Conservation (phyloP, 805 yeast species). For the Myxozyma geophila region DNA sequence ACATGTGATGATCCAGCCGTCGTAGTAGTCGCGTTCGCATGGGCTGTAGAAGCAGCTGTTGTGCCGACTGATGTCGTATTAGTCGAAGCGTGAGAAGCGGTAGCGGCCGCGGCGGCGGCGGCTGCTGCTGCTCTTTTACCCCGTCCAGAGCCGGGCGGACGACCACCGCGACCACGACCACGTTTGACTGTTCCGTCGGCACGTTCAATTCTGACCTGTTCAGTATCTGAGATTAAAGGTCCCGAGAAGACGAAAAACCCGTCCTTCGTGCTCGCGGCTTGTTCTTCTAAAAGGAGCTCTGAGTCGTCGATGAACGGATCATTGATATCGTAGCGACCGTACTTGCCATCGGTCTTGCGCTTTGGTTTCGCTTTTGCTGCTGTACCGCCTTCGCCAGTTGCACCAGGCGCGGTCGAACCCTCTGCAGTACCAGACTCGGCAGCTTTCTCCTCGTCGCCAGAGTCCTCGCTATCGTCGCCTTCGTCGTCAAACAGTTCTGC, state of each 20-base stretch:
- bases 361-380: slow-evolving; percentile 49
- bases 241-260: slow-evolving; percentile 97
- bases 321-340: slow-evolving; percentile 66
- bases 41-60: slow-evolving; percentile 1
- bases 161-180: slow-evolving; percentile 31
- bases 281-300: slow-evolving; percentile 91
- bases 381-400: slow-evolving; percentile 44
- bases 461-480: slow-evolving; percentile 44
- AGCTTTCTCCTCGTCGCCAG: slow-evolving; percentile 42
- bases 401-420: slow-evolving; percentile 41
- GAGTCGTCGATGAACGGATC: slow-evolving; percentile 98
- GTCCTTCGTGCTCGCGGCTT: slow-evolving; percentile 87
- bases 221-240: slow-evolving; percentile 71
- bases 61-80: background rate
- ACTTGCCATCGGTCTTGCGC: slow-evolving; percentile 80
- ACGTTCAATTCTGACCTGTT: slow-evolving; percentile 53
- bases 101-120: slow-evolving; percentile 8
- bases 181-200: slow-evolving; percentile 52
- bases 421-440: slow-evolving; percentile 47
- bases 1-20: background rate
- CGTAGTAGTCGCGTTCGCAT: slow-evolving; percentile 3
- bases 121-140: slow-evolving; percentile 14
- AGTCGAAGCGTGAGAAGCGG: slow-evolving; percentile 6
- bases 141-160: slow-evolving; percentile 11
- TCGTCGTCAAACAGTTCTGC: slow-evolving; percentile 51